Conservation (phyloP, 306 rosid genomes). For the Psophocarpus tetragonolobus region DNA sequence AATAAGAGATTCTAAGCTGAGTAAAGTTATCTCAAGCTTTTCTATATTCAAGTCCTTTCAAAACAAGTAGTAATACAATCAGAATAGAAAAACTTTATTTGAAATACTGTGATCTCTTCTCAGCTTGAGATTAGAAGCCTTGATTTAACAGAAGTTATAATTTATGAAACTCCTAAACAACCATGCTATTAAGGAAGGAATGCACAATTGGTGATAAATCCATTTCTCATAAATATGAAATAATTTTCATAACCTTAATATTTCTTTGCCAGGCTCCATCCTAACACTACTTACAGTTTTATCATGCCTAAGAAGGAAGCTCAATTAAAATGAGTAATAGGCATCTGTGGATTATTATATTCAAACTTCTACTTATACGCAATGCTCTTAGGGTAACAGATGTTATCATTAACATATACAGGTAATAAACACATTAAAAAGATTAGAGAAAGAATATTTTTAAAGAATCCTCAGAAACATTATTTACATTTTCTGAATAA, state of each 20-base stretch:
- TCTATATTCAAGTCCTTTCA: too few relatives aligned
- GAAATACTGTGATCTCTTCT: not conserved
- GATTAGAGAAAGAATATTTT: not conserved
- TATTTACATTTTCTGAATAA: conserved; percentile 1
- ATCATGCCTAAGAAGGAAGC: conserved; percentile 11
- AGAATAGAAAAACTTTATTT: too few relatives aligned
- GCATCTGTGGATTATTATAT: not conserved
- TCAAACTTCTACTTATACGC: not conserved
- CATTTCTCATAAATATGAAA: conserved; percentile 3
- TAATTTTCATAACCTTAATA: not conserved
- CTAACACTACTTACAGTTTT: not conserved
- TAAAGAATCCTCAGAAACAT: not conserved
- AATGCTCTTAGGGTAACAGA: not conserved
- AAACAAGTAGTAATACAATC: too few relatives aligned
- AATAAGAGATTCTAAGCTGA: too few relatives aligned
- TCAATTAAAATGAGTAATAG: not conserved
- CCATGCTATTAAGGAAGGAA: conserved; percentile 4
- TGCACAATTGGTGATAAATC: not conserved
- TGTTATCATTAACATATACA: not conserved
- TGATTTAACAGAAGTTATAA: not conserved
- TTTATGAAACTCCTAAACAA: not conserved
- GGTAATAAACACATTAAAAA: not conserved
- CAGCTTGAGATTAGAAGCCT: not conserved
- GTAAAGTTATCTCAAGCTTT: too few relatives aligned
- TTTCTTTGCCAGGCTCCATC: not conserved